Conservation (phyloP, 1,284 basidiomycete genomes). For the Meira miltonrushii region DNA sequence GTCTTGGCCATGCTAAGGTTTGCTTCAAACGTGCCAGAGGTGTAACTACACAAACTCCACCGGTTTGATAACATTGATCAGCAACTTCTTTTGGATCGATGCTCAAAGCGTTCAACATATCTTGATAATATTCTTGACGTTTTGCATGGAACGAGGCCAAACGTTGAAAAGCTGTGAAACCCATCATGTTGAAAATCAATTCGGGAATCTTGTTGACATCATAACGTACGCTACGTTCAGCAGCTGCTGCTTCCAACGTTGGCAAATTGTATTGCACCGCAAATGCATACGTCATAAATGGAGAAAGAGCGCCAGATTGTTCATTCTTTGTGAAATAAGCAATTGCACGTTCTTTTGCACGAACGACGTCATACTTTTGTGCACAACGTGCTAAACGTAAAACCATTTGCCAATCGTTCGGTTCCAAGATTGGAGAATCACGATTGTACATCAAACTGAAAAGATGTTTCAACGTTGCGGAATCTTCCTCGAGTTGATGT, state of each 20-base stretch:
- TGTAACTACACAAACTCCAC: conserved; percentile 10
- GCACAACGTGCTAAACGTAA: conserved; percentile 13
- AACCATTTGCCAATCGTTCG: conserved; percentile 17
- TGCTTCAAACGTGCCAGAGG: conserved; percentile 8
- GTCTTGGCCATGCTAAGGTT: conserved; percentile 13
- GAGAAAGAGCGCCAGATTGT: conserved; percentile 14
- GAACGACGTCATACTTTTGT: conserved; percentile 16
- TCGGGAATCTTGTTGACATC: conserved; percentile 14
- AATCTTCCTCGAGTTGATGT: conserved; percentile 2
- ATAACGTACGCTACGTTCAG: conserved; percentile 14
- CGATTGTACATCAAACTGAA: conserved; percentile 16
- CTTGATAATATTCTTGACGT: conserved; percentile 12
- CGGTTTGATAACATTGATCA: conserved; percentile 15
- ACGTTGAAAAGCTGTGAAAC: conserved; percentile 9
- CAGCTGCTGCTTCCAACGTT: conserved; percentile 15
- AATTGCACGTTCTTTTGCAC: conserved; percentile 16
- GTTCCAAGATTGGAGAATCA: conserved; percentile 6
- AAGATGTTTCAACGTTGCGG: conserved; percentile 14
- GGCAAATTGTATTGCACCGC: conserved; percentile 1
- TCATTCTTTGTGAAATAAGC: conserved; percentile 16
- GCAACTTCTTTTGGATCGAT: conserved; percentile 16
- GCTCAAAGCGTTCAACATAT: conserved; percentile 9
- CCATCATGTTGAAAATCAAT: conserved; percentile 12
- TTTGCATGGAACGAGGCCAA: conserved; percentile 10
- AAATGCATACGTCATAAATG: conserved; percentile 14